Conservation (phyloP, 805 yeast genomes). For the Candida chilensis region DNA sequence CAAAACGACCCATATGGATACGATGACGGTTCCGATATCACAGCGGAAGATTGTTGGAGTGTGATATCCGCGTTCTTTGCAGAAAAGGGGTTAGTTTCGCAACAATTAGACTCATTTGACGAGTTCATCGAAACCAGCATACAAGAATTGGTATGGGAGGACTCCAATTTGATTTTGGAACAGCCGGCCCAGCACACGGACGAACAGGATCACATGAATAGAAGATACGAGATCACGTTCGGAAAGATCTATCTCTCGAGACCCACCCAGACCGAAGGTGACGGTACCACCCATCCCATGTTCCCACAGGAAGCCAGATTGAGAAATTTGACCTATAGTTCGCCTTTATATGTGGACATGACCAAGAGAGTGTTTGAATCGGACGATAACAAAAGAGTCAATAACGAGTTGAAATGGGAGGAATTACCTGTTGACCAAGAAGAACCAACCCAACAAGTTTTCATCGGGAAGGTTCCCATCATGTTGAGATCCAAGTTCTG, state of each 20-base stretch:
- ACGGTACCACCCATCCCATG: constrained; percentile 98
- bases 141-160: constrained; percentile 95
- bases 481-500: constrained; percentile 97
- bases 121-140: constrained; percentile 95
- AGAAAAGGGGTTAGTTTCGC: constrained; percentile 95
- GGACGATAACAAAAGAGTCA: constrained; percentile 53
- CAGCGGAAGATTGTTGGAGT: constrained; percentile 99
- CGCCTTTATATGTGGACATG: constrained; percentile 95
- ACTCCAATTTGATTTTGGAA: constrained; percentile 85
- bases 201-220: constrained; percentile 81
- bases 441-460: constrained; percentile 61
- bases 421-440: constrained; percentile 51
- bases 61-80: constrained; percentile 94
- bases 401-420: constrained; percentile 37
- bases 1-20: constrained; percentile 59
- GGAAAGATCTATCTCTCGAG: constrained; percentile 95
- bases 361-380: constrained; percentile 81
- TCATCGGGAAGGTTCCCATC: constrained; percentile 94
- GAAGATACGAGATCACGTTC: constrained; percentile 93
- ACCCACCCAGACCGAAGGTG: constrained; percentile 98
- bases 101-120: constrained; percentile 96
- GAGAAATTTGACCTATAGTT: constrained; percentile 91
- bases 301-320: constrained; percentile 97
- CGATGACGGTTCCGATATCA: constrained; percentile 65
- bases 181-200: constrained; percentile 97